Evolutionary conservation across 805 yeast species (phyloP), one percentile per base, ranked within the genome.

Genomic region (Wickerhamiella cacticola): DNA sequence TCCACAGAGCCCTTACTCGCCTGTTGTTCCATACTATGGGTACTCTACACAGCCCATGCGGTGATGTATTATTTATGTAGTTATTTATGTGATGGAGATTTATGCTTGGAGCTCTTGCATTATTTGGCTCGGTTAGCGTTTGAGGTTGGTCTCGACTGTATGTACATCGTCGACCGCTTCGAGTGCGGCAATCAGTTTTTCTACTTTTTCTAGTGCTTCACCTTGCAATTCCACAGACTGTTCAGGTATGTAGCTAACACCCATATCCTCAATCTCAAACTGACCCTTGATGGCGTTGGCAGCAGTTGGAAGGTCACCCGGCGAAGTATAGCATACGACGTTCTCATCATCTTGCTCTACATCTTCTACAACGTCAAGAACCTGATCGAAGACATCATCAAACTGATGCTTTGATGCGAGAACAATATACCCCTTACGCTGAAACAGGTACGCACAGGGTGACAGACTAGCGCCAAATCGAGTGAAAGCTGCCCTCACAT

Each of bases 91-190:
- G 25, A 25, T 5, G 24, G 21, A 42, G 29, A 25, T 24, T 25
- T 25, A 10, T 25, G 10, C 10, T 10, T 25, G 28, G 28, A 7
- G 10, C 28, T 10, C 10, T 25, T 10, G 28, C 28, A 7, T 25
- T 25, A 10, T 7, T 25, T 7, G 9, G 9, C 28, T 7, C 10
- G 9, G 10, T 10, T 25, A 7, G 28, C 36, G 9, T 21, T 71
- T 55, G 76, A 68, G 18, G 60, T 86, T 89, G 25, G 84, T 74
- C 65, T 83, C 84, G 50, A 83, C 77, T 52, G 77, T 85, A 5
- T 85, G 78, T 18, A 89, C 83, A 56, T 92, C 97, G 44, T 81
- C 86, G n/a, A 86, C 67, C 28, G 79, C 85, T 47, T 85, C 94
- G 41, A 89, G 67, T 42, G 70, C 69, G 19, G 62, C 67, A 28